Evolutionary conservation across 257 asterid species (phyloP).

Genomic region (Solanum medicagineum): DNA sequence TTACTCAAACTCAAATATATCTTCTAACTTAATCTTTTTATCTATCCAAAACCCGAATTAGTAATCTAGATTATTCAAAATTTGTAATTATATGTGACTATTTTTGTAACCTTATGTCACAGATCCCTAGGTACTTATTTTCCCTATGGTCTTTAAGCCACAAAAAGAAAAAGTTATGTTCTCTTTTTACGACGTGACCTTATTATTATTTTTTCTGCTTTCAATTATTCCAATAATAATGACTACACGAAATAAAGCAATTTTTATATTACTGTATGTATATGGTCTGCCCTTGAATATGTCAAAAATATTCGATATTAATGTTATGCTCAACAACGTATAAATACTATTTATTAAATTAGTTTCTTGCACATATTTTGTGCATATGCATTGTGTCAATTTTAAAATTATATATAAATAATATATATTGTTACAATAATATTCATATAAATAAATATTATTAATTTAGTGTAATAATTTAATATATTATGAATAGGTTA

Average conservation of each 20-base stretch:
- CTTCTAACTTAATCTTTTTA: not conserved
- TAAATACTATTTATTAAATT: too few species aligned
- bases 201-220: not conserved
- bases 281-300: too few species aligned
- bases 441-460: too few species aligned
- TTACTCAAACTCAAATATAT: too few species aligned
- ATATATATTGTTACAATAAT: too few species aligned
- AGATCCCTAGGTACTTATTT: constrained; percentile 29
- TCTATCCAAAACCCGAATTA: not conserved
- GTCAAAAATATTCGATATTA: too few species aligned
- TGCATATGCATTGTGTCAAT: too few species aligned
- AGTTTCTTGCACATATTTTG: too few species aligned
- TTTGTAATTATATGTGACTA: not conserved
- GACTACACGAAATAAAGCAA: not conserved
- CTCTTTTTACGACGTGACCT: not conserved
- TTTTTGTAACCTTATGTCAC: not conserved
- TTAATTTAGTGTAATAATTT: too few species aligned
- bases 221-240: not conserved
- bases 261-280: not conserved
- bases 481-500: too few species aligned
- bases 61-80: not conserved
- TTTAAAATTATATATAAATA: too few species aligned
- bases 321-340: too few species aligned
- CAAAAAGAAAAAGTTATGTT: constrained; percentile 7
- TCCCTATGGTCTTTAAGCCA: constrained; percentile 15